Percentiles rank a stretch among this genome's conserved stretches.
phyloP scores from a whole-genome alignment of 768 basidiomycete species.

The Suillus cothurnatus region DNA sequence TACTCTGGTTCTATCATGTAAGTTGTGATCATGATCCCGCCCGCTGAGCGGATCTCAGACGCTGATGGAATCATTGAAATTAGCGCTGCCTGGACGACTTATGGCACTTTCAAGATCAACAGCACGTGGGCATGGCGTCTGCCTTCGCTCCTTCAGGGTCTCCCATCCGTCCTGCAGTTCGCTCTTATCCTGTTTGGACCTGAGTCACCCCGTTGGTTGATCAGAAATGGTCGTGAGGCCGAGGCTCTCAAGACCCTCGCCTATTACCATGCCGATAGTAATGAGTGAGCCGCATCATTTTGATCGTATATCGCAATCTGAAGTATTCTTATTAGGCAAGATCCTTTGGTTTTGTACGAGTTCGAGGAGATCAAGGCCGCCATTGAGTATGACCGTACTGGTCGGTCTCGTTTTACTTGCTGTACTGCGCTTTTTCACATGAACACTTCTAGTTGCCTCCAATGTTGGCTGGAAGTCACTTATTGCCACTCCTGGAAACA shows the following conservation, averaged over 20 bases:
- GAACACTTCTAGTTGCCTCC: slow-evolving; percentile 40
- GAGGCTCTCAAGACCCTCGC: slow-evolving; percentile 73
- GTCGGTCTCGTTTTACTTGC: slow-evolving; percentile 18
- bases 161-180: slow-evolving; percentile 71
- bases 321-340: slow-evolving; percentile 39
- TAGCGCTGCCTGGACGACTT: slow-evolving; percentile 84
- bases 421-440: neutral
- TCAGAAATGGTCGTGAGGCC: slow-evolving; percentile 72
- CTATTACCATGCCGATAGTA: slow-evolving; percentile 82
- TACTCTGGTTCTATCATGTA: slow-evolving; percentile 81
- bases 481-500: slow-evolving; percentile 67
- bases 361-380: slow-evolving; percentile 82
- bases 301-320: neutral
- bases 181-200: slow-evolving; percentile 68
- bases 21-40: slow-evolving; percentile 25
- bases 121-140: slow-evolving; percentile 83
- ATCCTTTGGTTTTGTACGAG: slow-evolving; percentile 72
- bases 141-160: slow-evolving; percentile 71
- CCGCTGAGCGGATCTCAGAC: neutral
- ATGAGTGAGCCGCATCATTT: slow-evolving; percentile 43
- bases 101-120: slow-evolving; percentile 71
- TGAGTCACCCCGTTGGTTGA: slow-evolving; percentile 84
- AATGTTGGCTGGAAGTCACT: slow-evolving; percentile 74
- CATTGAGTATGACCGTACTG: slow-evolving; percentile 62
- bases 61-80: neutral